Evolutionary conservation across 2,329 filamentous ascomycete species (phyloP).

Genomic region (Dactylonectria estremocensis): DNA sequence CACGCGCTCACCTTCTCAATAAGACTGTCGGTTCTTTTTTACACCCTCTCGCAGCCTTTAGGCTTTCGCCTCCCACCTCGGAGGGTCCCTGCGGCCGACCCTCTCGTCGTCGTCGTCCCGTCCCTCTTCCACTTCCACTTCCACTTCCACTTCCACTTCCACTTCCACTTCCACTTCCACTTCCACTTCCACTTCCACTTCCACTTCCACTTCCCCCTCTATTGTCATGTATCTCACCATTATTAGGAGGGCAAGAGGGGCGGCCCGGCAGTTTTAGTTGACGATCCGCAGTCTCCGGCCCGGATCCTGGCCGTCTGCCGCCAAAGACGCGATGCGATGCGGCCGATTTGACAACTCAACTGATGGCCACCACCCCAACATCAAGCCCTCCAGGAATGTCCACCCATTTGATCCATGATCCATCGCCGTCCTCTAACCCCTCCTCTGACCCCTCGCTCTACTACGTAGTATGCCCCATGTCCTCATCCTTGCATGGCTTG

Average conservation of each 20-base stretch:
- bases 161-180: conserved; percentile 7
- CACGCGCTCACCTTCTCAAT: conserved; percentile 21
- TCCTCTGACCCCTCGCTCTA: neutral
- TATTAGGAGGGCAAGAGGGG: no score
- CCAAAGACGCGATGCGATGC: conserved; percentile 14
- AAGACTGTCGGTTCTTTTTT: conserved; percentile 22
- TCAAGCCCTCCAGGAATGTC: conserved; percentile 2
- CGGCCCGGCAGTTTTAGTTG: conserved; percentile 35
- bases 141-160: conserved; percentile 8
- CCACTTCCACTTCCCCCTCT: conserved; percentile 12
- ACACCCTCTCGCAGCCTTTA: conserved; percentile 6
- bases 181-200: conserved; percentile 15
- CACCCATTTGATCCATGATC: neutral
- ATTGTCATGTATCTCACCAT: conserved; percentile 29
- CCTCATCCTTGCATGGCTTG: conserved; percentile 23
- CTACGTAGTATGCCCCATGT: conserved; percentile 23
- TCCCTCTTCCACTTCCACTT: conserved; percentile 16
- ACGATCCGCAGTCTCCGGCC: conserved; percentile 42
- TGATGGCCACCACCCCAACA: neutral
- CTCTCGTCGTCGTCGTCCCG: neutral
- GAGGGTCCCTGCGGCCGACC: conserved; percentile 19
- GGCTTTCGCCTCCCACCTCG: conserved; percentile 12
- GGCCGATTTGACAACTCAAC: conserved; percentile 17
- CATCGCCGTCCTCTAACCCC: no score
- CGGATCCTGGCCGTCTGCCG: conserved; percentile 22